Base-by-base conservation (phyloP, 202 grass and related monocot species). In the Alloteropsis angusta region DNA sequence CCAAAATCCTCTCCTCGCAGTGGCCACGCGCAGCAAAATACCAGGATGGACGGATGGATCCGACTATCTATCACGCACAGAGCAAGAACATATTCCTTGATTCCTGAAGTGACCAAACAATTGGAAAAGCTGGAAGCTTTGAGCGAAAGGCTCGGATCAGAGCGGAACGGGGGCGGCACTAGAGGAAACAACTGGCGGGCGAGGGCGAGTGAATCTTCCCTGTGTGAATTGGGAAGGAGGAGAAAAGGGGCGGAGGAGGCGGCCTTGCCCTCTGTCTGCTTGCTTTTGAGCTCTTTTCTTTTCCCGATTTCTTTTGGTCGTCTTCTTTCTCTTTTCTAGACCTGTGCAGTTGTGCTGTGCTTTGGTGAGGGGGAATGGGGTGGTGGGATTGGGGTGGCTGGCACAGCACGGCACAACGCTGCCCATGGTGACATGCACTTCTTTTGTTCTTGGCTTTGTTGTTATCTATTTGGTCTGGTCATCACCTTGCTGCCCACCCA, bases 81-180 rank as follows among this genome's bases (percentile, higher is more conserved):
- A 76, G 38, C 78, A 85, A 85, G 87, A 89, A 89, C 87, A 85
- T 88, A 85, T 85, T 89, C 87, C 59, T 80, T 46, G 83, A 82
- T 89, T 85, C 87, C 81, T 82, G 78, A 89, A 85, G 82, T 89
- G 87, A 55, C 87, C 78, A 85, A 74, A 73, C 78, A 78, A 78
- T 85, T 72, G 67, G 60, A 72, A 89, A 89, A 89, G 83, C 23
- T 82, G 78, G 72, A 82, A 65, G 78, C 87, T 89, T 89, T 85
- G 73, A 14, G 82, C 68, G 78, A 78, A 89, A 89, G 87, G 83
- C 66, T 89, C 81, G 83, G 87, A 82, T 89, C 87, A 85, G 82
- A 45, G 58, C 56, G 82, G 38, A 67, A 88, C 45, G 71, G 75
- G 62, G 37, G 64, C 45, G 54, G 76, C 75, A 75, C 85, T 65